Conservation (phyloP, 2,329 filamentous ascomycete species). For the Fusarium agapanthi region DNA sequence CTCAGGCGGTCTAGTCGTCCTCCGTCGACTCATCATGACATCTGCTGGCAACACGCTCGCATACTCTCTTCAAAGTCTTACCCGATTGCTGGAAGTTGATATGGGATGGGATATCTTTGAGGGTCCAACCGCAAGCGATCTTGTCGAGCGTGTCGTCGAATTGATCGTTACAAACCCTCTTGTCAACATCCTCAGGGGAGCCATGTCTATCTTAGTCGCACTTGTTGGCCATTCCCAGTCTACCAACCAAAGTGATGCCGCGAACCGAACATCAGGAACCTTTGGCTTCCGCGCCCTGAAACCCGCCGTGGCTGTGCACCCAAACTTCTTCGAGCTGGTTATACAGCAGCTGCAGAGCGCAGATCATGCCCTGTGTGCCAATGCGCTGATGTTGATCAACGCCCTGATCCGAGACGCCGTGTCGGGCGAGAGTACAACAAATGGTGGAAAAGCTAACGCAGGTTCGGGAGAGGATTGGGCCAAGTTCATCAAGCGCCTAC, state of each 20-base stretch:
- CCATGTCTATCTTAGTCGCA: conserved; percentile 95
- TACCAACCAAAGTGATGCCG: conserved; percentile 48
- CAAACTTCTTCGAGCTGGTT: conserved; percentile 93
- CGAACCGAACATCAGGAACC: conserved; percentile 60
- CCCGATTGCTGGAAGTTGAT: conserved; percentile 89
- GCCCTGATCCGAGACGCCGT: conserved; percentile 93
- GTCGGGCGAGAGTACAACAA: conserved; percentile 70
- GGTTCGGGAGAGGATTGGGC: conserved; percentile 78
- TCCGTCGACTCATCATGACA: conserved; percentile 84
- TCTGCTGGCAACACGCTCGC: conserved; percentile 93
- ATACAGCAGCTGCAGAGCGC: conserved; percentile 91
- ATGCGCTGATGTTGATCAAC: conserved; percentile 94
- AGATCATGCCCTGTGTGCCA: conserved; percentile 94
- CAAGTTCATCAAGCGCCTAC: conserved; percentile 91
- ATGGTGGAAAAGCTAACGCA: conserved; percentile 42
- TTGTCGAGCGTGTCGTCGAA: conserved; percentile 83
- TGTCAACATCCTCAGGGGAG: conserved; percentile 95
- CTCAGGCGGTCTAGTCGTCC: conserved; percentile 81
- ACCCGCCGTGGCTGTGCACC: conserved; percentile 88
- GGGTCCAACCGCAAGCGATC: conserved; percentile 66
- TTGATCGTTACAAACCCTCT: conserved; percentile 94
- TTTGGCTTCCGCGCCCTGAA: conserved; percentile 93
- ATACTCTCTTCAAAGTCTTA: conserved; percentile 91
- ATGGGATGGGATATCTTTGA: conserved; percentile 96
- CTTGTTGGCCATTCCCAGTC: conserved; percentile 87